Conservation (phyloP, 2,329 filamentous ascomycete genomes). For the Beauveria rudraprayagi region DNA sequence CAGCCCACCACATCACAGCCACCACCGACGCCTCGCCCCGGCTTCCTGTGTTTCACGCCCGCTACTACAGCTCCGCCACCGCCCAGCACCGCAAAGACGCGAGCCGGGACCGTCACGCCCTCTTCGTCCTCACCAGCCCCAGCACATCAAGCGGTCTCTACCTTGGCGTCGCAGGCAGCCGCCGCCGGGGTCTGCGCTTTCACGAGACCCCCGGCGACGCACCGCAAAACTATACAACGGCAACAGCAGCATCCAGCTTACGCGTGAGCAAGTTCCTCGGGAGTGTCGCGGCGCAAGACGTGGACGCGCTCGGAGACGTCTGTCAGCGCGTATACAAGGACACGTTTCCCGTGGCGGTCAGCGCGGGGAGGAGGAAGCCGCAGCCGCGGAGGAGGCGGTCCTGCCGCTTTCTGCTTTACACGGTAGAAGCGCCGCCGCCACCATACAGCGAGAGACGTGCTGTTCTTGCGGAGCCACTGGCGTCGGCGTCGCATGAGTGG, state of each 20-base stretch:
- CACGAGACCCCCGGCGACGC: background rate
- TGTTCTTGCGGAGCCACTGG: background rate
- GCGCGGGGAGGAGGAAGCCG: background rate
- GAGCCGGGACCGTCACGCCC: background rate
- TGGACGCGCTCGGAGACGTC: conserved; percentile 14
- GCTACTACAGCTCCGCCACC: background rate
- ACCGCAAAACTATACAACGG: background rate
- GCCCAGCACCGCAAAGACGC: background rate
- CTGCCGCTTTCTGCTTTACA: background rate
- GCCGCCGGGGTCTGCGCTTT: background rate
- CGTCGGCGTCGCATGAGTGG: conserved; percentile 3
- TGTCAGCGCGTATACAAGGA: conserved; percentile 8
- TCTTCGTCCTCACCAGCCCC: background rate
- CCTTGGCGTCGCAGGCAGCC: conserved; percentile 2
- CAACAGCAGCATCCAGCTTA: conserved; percentile 1
- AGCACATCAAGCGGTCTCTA: background rate
- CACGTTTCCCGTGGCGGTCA: background rate
- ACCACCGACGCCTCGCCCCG: background rate
- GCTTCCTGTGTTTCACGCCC: background rate
- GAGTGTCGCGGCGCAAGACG: conserved; percentile 15
- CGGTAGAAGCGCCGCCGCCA: background rate
- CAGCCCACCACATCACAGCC: background rate
- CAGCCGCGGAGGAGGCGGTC: background rate
- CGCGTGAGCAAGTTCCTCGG: conserved; percentile 15
- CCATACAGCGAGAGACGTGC: background rate